Conservation (phyloP, 2,329 filamentous ascomycete species). For the Aspergillus sp. region DNA sequence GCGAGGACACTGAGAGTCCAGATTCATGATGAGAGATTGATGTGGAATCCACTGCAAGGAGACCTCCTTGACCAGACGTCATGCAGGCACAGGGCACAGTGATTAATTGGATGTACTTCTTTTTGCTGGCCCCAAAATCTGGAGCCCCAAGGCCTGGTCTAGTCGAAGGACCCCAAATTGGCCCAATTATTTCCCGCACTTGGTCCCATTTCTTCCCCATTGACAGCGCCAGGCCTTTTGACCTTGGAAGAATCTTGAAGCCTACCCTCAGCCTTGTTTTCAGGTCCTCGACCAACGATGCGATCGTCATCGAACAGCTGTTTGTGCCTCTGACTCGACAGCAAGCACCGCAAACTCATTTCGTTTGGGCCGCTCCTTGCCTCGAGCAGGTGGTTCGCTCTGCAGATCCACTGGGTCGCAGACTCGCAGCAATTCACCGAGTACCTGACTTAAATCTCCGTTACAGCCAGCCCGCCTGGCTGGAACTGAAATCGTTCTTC, state of each 20-base stretch:
- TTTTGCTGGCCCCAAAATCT: background rate
- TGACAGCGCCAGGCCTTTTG: background rate
- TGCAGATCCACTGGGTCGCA: conserved; percentile 13
- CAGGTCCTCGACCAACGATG: conserved; percentile 3
- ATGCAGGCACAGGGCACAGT: conserved; percentile 6
- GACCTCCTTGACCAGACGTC: background rate
- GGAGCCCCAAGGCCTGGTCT: background rate
- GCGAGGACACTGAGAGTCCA: background rate
- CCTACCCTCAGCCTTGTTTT: conserved; percentile 12
- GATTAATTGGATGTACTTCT: background rate
- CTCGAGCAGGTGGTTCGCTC: conserved; percentile 17
- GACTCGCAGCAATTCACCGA: conserved; percentile 1
- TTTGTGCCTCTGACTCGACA: background rate
- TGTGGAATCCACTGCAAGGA: background rate
- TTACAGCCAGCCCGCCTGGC: conserved; percentile 10
- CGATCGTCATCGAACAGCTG: background rate
- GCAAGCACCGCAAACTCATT: background rate
- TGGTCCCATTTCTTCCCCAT: background rate
- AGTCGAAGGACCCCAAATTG: background rate
- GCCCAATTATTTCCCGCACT: conserved; percentile 7
- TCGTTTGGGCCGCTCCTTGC: conserved; percentile 15
- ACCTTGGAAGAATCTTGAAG: background rate
- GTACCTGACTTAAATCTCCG: conserved; percentile 20
- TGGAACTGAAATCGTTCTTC: conserved; percentile 6
- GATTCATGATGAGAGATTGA: background rate